Base-by-base conservation (phyloP, 441 rosid genomes). In the Raphanus hybrid region DNA sequence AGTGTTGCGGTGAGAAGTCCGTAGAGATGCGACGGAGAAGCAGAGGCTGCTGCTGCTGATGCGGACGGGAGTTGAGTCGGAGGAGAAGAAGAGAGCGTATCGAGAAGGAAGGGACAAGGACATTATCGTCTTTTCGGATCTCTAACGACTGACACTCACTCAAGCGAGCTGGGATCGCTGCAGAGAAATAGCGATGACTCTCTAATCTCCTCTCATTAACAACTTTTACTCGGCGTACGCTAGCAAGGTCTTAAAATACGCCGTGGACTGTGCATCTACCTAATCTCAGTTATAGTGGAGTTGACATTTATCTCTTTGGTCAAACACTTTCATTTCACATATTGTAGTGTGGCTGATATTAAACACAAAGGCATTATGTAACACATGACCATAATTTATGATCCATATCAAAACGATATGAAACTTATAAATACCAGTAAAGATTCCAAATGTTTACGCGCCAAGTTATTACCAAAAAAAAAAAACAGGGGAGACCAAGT, bases 91-190 rank as follows among this genome's bases (percentile, higher is more conserved):
- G 85, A 83, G 78, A 74, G 79, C n/a, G 76, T 78, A 84, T 12
- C 74, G 88, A 75, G 62, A 78, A 55, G 85, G 67, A 67, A 84
- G 83, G 1, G 89, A 64, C 87, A 91, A 88, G 78, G 84, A 76
- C 78, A 79, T 74, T 68, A 52, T 80, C 61, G 80, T 80, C 83
- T 80, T 65, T 60, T 74, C 50, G 5, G 48, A 69, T 45, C 50
- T 64, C 7, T 27, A 48, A 69, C 68, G 3, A 55, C 52, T 29
- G 50, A 61, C 74, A 72, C 70, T 72, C 32, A 63, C 66, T 52
- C 12, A 10, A 64, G 4, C 12, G 7, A 64, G 4, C 61, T 64
- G 62, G 14, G 27, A 43, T 67, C 77, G 3, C 16, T 61, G 41
- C 37, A 29, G 1, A 67, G 82, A 55, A 62, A 41, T 62, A 62